These are phyloP conservation scores for Mrakiaceae sp. DNA, from an alignment of 1,284 basidiomycete species.

Conservation along the genomic window DNA sequence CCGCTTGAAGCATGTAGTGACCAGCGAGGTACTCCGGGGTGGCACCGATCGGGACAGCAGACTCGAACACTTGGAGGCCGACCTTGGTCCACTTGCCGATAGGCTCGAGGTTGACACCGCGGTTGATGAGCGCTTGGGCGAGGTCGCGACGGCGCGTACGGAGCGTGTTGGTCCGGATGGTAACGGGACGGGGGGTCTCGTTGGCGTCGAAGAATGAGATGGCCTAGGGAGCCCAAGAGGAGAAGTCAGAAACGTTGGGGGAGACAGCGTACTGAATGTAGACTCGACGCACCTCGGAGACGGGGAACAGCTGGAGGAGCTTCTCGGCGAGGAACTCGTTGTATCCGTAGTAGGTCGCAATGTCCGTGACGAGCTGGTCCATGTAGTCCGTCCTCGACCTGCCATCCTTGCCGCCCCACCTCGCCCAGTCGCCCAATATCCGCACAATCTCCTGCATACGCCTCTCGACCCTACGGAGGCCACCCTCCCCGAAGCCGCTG, in stretches of 20 bases:
- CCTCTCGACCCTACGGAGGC: slow-evolving; percentile 72
- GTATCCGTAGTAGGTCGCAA: slow-evolving; percentile 93
- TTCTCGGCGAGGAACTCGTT: slow-evolving; percentile 92
- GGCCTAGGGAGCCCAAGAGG: slow-evolving; percentile 45
- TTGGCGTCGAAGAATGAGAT: slow-evolving; percentile 99
- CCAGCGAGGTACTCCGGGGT: slow-evolving; percentile 98
- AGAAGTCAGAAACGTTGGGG: not conserved
- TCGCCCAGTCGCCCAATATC: slow-evolving; percentile 63
- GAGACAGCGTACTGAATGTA: not conserved
- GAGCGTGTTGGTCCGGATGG: slow-evolving; percentile 94
- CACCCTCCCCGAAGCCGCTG: slow-evolving; percentile 49
- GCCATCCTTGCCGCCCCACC: slow-evolving; percentile 51
- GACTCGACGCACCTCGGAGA: slow-evolving; percentile 58
- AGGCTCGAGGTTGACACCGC: slow-evolving; percentile 92
- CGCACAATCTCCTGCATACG: slow-evolving; percentile 81
- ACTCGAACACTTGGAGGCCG: slow-evolving; percentile 95
- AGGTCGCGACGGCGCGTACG: slow-evolving; percentile 87
- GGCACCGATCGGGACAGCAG: slow-evolving; percentile 89
- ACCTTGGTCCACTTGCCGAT: slow-evolving; percentile 99
- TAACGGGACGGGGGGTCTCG: slow-evolving; percentile 90
- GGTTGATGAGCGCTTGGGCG: slow-evolving; percentile 86
- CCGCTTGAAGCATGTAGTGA: slow-evolving; percentile 99
- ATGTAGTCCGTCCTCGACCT: slow-evolving; percentile 82
- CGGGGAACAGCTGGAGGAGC: slow-evolving; percentile 84
- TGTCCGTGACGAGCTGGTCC: slow-evolving; percentile 76